Base-by-base conservation (phyloP, 1,284 basidiomycete genomes). In the Leccinum fallax region DNA sequence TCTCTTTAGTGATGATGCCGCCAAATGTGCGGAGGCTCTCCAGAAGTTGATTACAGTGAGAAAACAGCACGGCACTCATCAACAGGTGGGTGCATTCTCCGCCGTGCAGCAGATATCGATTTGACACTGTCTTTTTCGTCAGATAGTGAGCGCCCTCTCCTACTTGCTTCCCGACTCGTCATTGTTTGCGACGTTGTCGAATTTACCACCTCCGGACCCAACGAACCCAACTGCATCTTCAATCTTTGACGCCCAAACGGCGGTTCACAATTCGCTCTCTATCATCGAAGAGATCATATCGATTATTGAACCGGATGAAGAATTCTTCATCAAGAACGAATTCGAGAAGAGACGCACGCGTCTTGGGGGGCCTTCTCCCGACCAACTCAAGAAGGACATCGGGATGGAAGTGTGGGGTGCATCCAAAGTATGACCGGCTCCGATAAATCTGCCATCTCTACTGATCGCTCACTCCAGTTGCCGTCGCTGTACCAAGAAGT, bases 111-210 rank as follows among this genome's bases (percentile, higher is more conserved):
- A 24, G 36, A 51, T 36, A 34, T 58, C 32, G 21, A 62, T 46
- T 28, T 60, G 58, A 60, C 49, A 21, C 2, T 61, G 6, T 53
- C 48, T 48, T 26, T 49, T 15, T 63, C 93, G 54, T 11, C 65
- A 96, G 93, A 70, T 96, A 21, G 83, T 88, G 58, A 78, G 83
- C 36, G 83, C 88, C 0, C 80, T 98, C 10, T 81, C 81, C 4
- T 79, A 91, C 32, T 80, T 95, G 10, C 85, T 98, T 5, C 92
- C 93, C 0, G 85, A 85, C 10, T 96, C 95, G 8, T 79, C 84
- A 0, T 78, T 90, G 30, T 90, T 90, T 67, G 66, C 79, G 1
- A 77, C 88, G 1, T 79, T 98, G 3, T 87, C 85, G 2, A 78
- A 79, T 0, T 79, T 97, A 1, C 89, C 93, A 5, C 78, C 80